Base-by-base conservation (phyloP, 306 rosid species). In the Hippophae rhamnoides region DNA sequence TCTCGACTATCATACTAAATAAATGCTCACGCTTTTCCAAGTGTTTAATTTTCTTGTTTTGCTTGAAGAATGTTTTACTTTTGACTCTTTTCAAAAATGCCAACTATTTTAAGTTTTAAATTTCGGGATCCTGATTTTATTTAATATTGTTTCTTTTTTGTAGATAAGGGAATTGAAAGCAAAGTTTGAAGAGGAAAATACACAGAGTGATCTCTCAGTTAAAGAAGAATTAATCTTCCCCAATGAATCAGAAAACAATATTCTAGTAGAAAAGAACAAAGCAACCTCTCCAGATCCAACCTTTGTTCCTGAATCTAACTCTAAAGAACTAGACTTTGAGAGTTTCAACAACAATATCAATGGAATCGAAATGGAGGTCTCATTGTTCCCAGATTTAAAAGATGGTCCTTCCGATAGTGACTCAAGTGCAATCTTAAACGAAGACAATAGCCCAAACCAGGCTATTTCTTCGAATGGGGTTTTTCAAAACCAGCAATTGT, bases 361-460 rank as follows among this genome's bases (percentile, higher is more conserved):
- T 46, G 73, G 65, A 26, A 60, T 44, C 12, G 78, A 61, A 23
- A 41, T 66, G 0, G 73, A 70, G 41, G 86, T 57, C 9, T 67
- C 85, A 8, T 66, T 78, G 40, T 76, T 81, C 62, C 54, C 74
- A 0, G 93, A 89, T 8, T 79, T 85, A 27, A 87, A 88, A 81
- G 96, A 87, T 58, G 98, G 98, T 1, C 73, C 83, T 41, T 90
- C 98, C 0, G 98, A 90, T 49, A 90, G 98, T 11, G 98, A 92
- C 66, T 83, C 99, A 0, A 92, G 99, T 41, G 96, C 96, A 13
- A 84, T 92, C 66, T 52, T 92, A 64, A 92, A 88, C 69, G 99
- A 92, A 46, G 99, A 68, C 38, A 65, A 67, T 11, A 81, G 94
- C 50, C 84, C 87, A 7, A 83, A 82, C 72, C 85, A 60, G 0